Percentiles rank a stretch among this genome's conserved stretches.
These are phyloP conservation scores for Helicostylum pulchrum DNA, from an alignment of 192 early-diverging fungal species.

Conservation along the genomic window DNA sequence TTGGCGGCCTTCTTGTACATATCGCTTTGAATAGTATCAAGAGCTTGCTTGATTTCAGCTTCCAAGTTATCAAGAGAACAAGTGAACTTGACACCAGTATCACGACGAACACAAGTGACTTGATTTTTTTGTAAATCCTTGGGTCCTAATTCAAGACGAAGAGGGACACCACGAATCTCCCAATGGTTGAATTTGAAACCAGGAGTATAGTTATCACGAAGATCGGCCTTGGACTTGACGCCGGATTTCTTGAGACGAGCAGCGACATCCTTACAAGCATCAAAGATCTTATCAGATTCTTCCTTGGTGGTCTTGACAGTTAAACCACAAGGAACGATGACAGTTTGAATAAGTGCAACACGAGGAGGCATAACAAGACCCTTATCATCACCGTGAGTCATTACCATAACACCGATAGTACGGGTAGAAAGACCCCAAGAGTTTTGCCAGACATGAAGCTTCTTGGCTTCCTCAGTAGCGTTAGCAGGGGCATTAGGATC, in stretches of 20 bases:
- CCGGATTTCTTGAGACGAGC: slow-evolving; percentile 36
- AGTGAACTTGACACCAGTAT: slow-evolving; percentile 62
- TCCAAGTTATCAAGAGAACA: slow-evolving; percentile 63
- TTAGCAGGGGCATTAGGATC: slow-evolving; percentile 64
- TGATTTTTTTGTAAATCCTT: slow-evolving; percentile 86
- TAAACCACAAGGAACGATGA: slow-evolving; percentile 93
- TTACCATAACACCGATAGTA: slow-evolving; percentile 98
- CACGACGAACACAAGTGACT: slow-evolving; percentile 78
- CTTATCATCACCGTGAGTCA: slow-evolving; percentile 98
- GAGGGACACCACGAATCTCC: slow-evolving; percentile 92
- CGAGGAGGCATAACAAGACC: slow-evolving; percentile 96
- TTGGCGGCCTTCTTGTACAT: slow-evolving; percentile 87
- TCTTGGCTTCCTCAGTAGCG: slow-evolving; percentile 57
- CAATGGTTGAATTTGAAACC: slow-evolving; percentile 99
- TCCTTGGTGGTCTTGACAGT: slow-evolving; percentile 82
- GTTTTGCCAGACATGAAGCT: slow-evolving; percentile 94
- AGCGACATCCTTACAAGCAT: slow-evolving; percentile 53
- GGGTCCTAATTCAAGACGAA: slow-evolving; percentile 96
- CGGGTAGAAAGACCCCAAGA: slow-evolving; percentile 98
- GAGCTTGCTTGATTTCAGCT: slow-evolving; percentile 51
- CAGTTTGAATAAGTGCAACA: slow-evolving; percentile 83
- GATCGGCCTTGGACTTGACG: slow-evolving; percentile 33
- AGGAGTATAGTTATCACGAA: slow-evolving; percentile 53
- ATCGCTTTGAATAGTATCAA: slow-evolving; percentile 81
- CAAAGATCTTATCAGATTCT: slow-evolving; percentile 62